Base-by-base conservation (phyloP, 164 flowering plant genomes). In the Platanus orientalis region DNA sequence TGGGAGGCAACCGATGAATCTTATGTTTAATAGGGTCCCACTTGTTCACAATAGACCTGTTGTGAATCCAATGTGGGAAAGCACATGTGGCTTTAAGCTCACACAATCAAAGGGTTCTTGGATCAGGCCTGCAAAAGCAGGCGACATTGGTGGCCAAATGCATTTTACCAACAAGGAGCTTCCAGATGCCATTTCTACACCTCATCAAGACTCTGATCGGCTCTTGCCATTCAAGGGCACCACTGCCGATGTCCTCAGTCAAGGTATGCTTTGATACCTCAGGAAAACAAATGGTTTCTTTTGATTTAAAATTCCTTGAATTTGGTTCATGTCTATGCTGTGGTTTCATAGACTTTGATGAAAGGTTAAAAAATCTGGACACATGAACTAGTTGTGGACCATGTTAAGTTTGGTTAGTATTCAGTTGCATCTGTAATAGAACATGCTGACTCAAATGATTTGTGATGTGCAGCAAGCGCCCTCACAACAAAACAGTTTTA, bases 1-100 rank as follows among this genome's bases (percentile, higher is more conserved):
- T 73, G 78, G 70, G 53, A 79, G 79, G 76, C 89, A 78, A 51
- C 84, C 76, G 65, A 68, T 83, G 77, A 76, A 49, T 67, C 66
- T 82, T 65, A 57, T 66, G 20, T 71, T 78, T 61, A 77, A 72
- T 71, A 64, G 71, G 23, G 65, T 61, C n/a, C 87, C 88, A 56
- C 60, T 71, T 61, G 53, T 66, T 60, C 81, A 79, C 20, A 27
- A 72, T 51, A 73, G 76, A 65, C 57, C 75, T 57, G 53, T 71
- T 63, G 58, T 66, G 49, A 77, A 57, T 64, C 59, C 74, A 24
- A 34, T 70, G 2, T 81, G 86, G 89, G 80, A 78, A 54, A 72
- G 50, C 67, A 25, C 74, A 27, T 58, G 49, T 36, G 59, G 58
- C 65, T 61, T 74, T 47, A 85, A 76, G 69, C 69, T 75, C 59